Conservation (phyloP, 257 asterid species). For the Fraxinus excelsior region DNA sequence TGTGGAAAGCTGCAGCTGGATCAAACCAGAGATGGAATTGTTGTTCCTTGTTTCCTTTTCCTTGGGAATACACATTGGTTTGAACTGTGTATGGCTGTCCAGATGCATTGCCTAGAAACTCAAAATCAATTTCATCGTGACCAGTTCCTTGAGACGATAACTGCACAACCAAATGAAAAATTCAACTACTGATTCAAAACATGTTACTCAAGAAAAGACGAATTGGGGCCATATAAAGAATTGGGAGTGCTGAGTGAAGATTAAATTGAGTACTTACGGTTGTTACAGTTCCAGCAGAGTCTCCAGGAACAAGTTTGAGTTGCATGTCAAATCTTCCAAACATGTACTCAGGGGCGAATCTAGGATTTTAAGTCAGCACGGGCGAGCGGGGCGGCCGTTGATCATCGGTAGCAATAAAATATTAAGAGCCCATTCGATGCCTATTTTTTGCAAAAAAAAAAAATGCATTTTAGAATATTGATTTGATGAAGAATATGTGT, state of each 20-base stretch:
- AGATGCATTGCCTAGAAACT: slow-evolving; percentile 39
- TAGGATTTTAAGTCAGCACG: no score
- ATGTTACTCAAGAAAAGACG: no score
- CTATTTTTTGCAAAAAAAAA: no score
- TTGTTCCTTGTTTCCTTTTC: slow-evolving; percentile 49
- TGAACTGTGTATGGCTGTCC: slow-evolving; percentile 44
- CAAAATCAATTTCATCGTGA: slow-evolving; percentile 48
- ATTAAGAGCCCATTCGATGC: no score
- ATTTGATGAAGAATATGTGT: no score
- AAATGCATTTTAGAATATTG: no score
- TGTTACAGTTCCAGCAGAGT: slow-evolving; percentile 29
- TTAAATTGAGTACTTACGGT: background rate
- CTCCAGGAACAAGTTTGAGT: slow-evolving; percentile 32
- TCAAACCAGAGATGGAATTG: slow-evolving; percentile 47
- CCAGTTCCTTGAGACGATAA: slow-evolving; percentile 35
- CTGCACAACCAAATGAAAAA: slow-evolving; percentile 1
- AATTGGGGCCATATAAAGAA: no score
- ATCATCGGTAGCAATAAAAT: no score
- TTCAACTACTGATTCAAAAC: no score
- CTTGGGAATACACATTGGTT: slow-evolving; percentile 42
- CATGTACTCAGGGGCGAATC: no score
- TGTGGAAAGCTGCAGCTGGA: slow-evolving; percentile 44
- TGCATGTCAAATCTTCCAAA: slow-evolving; percentile 32
- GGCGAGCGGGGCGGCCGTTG: no score
- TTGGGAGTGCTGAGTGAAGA: no score